Evolutionary conservation across 345 rosid genomes (phyloP).

Genomic region (Eucalyptus microcorys): DNA sequence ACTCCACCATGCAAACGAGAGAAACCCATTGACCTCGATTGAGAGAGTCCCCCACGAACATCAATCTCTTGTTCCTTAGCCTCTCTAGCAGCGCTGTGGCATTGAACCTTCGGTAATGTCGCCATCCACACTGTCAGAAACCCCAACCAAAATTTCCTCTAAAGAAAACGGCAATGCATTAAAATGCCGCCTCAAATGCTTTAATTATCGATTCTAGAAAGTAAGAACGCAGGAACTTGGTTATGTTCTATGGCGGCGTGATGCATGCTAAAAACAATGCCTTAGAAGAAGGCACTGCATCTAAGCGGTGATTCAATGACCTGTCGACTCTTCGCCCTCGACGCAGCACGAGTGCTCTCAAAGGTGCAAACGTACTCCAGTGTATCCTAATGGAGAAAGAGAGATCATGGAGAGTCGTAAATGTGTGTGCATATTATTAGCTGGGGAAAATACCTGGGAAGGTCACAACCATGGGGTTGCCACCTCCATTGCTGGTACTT

Average conservation of each 20-base stretch:
- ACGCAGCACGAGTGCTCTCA: neutral
- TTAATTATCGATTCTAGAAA: neutral
- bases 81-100: conserved; percentile 50
- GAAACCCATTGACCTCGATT: conserved; percentile 95
- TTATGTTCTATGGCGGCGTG: neutral
- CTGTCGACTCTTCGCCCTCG: neutral
- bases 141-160: neutral
- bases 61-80: conserved; percentile 80
- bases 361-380: neutral
- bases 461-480: conserved; percentile 79
- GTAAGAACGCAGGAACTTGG: neutral
- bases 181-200: neutral
- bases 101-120: neutral
- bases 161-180: neutral
- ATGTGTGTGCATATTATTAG: neutral
- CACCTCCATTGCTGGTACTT: conserved; percentile 70
- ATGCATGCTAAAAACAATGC: neutral
- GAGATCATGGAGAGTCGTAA: neutral
- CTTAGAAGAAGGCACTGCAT: neutral
- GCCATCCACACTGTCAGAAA: neutral
- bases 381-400: neutral
- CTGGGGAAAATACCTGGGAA: conserved; percentile 44
- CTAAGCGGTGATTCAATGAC: neutral
- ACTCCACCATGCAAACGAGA: conserved; percentile 75
- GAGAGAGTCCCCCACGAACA: conserved; percentile 88